Evolutionary conservation across 192 early-diverging fungal species (phyloP), one percentile per base, ranked within the genome.

Genomic region (Coemansia umbellata): DNA sequence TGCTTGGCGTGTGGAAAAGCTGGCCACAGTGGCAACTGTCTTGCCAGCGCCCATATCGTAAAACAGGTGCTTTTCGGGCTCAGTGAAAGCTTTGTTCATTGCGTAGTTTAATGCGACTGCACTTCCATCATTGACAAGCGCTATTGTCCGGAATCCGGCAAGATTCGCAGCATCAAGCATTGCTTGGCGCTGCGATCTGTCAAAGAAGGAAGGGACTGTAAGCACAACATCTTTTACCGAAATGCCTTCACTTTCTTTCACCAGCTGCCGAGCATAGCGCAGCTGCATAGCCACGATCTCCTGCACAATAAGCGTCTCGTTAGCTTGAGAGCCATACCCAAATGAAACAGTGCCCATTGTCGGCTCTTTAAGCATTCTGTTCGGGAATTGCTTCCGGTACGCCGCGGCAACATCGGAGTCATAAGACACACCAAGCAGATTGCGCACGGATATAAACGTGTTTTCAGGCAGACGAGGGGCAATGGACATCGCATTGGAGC

Each of bases 41-140:
- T 85, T 88, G 22, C 94, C 91, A 9, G 97, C 95, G 1, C 97
- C 97, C 91, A 96, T 92, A 73, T 99, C 97, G 72, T 91, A 97
- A 62, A 97, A 95, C 45, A 99, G 68, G 55, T 97, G 91, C 60
- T 86, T 79, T 50, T 86, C 82, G 23, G 82, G 64, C 21, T 78
- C 76, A n/a, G 60, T 61, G 44, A 92, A 87, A 10, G 70, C 64
- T 33, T 86, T 78, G 50, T 72, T 82, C 67, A 89, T 86, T 23
- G 89, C 94, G 61, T 91, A 99, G 80, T 92, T 95, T 32, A 97
- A 64, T 8, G 95, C 97, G 21, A 94, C 93, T 75, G 96, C 94
- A 37, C 92, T 88, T 59, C 93, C 93, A 61, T 99, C 97, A 78
- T 92, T 88, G 56, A 97, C 86, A 10, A 99, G 75, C 18, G 86